Percentiles rank a stretch among this genome's conserved stretches.
These are phyloP conservation scores for Purshia tridentata DNA, from an alignment of 306 rosid genomes.

Conservation along the genomic window DNA sequence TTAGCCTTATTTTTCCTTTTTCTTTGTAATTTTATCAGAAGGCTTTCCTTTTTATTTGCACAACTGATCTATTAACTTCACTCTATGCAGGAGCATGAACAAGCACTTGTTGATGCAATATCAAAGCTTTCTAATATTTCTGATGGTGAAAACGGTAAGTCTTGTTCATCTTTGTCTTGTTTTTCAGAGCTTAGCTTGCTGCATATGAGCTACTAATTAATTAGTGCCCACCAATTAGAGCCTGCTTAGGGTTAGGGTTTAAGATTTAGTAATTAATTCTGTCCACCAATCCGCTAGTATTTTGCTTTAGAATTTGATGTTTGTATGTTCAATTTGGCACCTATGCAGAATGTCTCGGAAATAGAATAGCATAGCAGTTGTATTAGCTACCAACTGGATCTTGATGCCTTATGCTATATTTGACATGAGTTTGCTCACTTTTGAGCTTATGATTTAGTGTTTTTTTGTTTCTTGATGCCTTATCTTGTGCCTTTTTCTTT, in stretches of 20 bases:
- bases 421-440: background rate
- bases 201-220: conserved; percentile 10
- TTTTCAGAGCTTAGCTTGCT: conserved; percentile 11
- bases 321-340: no score
- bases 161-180: conserved; percentile 5
- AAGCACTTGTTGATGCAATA: conserved; percentile 83
- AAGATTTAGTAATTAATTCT: no score
- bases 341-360: no score
- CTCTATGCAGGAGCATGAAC: conserved; percentile 78
- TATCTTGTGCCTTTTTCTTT: conserved; percentile 24
- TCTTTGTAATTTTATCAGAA: background rate
- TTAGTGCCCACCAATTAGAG: background rate
- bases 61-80: conserved; percentile 15
- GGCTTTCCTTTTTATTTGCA: conserved; percentile 1
- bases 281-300: no score
- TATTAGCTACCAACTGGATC: background rate
- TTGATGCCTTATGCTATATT: background rate
- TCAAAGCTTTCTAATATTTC: conserved; percentile 70
- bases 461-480: conserved; percentile 8
- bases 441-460: no score
- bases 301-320: no score
- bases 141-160: conserved; percentile 83
- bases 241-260: background rate
- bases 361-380: no score
- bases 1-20: conserved; percentile 1